These are phyloP conservation scores for Trametes gibbosa DNA, from an alignment of 768 basidiomycete species.

Conservation along the genomic window DNA sequence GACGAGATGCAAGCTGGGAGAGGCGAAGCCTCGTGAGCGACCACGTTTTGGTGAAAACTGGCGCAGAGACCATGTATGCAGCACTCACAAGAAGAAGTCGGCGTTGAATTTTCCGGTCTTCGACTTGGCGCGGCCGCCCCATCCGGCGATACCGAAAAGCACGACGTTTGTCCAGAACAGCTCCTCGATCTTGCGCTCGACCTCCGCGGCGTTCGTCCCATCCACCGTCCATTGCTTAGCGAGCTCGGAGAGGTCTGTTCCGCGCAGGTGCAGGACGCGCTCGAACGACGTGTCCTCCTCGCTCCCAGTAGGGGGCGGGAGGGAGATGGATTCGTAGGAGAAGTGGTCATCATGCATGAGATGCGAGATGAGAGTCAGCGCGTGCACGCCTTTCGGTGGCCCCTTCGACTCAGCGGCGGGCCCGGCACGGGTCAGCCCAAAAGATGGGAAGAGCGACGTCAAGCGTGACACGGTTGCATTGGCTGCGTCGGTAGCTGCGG, in stretches of 20 bases:
- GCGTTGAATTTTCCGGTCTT: constrained; percentile 38
- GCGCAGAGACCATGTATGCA: too few relatives aligned
- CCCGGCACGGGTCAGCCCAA: constrained; percentile 2
- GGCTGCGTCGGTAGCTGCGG: constrained; percentile 32
- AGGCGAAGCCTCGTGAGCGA: background rate
- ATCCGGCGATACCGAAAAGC: constrained; percentile 54
- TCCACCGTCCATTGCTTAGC: constrained; percentile 20
- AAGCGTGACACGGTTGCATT: constrained; percentile 5
- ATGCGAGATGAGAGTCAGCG: constrained; percentile 15
- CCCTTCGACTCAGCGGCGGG: background rate
- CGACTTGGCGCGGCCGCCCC: constrained; percentile 38
- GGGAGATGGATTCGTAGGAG: constrained; percentile 9
- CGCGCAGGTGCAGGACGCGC: constrained; percentile 7
- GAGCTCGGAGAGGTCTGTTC: constrained; percentile 8
- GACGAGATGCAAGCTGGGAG: constrained; percentile 54
- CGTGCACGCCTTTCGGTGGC: constrained; percentile 4
- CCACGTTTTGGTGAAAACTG: background rate
- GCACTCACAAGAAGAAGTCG: constrained; percentile 57
- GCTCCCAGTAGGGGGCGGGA: constrained; percentile 7
- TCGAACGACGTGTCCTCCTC: constrained; percentile 16
- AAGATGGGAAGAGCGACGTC: constrained; percentile 9
- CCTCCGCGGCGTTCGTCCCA: constrained; percentile 26
- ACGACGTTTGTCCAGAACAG: constrained; percentile 51
- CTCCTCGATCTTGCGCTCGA: constrained; percentile 60
- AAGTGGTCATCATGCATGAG: constrained; percentile 17